phyloP scores from a whole-genome alignment of 2,329 filamentous ascomycete genomes.

The Thelonectria olida region DNA sequence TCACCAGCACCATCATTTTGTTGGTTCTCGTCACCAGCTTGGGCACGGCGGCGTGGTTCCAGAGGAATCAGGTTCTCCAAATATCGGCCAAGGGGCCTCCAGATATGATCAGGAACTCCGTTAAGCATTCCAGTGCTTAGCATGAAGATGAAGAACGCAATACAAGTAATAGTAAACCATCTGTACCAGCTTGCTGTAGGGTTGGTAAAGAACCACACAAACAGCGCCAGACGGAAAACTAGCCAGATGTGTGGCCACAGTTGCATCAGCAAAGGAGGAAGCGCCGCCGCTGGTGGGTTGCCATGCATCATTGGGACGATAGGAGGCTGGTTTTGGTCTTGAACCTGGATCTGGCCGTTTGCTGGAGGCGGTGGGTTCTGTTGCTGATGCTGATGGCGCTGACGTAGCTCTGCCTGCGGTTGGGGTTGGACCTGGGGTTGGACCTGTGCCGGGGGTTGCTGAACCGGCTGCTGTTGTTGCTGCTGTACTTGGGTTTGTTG shows the following conservation, averaged over 20 bases:
- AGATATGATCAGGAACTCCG: constrained; percentile 62
- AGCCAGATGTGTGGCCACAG: constrained; percentile 73
- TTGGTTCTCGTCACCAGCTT: constrained; percentile 30
- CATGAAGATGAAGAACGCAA: constrained; percentile 66
- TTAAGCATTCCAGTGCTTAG: constrained; percentile 68
- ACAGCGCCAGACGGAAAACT: constrained; percentile 63
- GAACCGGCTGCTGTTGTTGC: constrained; percentile 21
- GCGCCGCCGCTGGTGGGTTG: constrained; percentile 48
- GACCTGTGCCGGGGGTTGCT: constrained; percentile 28
- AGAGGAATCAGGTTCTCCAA: constrained; percentile 68
- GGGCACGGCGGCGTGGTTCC: constrained; percentile 45
- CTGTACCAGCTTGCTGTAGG: constrained; percentile 67
- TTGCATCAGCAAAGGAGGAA: constrained; percentile 46
- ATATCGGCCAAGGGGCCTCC: constrained; percentile 66
- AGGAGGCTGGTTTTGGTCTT: constrained; percentile 31
- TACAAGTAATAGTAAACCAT: constrained; percentile 63
- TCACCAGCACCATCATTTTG: constrained; percentile 34
- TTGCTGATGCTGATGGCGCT: constrained; percentile 31
- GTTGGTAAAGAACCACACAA: constrained; percentile 73
- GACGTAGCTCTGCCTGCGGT: constrained; percentile 19
- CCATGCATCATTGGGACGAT: constrained; percentile 43
- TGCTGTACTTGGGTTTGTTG: constrained; percentile 19
- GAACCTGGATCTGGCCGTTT: constrained; percentile 27
- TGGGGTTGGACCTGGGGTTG: constrained; percentile 1
- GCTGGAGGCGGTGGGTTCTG: constrained; percentile 31